phyloP scores from a whole-genome alignment of 2,329 filamentous ascomycete genomes.

The Epichloe aotearoae region DNA sequence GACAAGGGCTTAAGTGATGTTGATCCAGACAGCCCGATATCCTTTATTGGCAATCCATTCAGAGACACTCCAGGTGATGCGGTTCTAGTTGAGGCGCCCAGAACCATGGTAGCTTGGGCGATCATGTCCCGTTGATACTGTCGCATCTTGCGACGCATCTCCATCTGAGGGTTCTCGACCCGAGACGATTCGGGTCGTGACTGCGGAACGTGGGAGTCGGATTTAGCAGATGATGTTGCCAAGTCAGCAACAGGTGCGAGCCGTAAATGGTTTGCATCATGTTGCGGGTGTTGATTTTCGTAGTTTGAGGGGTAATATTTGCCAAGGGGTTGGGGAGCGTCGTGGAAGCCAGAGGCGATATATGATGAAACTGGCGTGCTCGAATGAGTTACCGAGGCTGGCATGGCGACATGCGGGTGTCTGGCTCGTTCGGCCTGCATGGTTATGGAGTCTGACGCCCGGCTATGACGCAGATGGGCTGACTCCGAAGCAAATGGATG shows the following conservation, averaged over 20 bases:
- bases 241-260: conserved; percentile 13
- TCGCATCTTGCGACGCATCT: conserved; percentile 37
- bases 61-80: conserved; percentile 18
- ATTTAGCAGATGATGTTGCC: conserved; percentile 20
- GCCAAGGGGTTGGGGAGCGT: conserved; percentile 38
- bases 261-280: conserved; percentile 4
- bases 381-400: conserved; percentile 12
- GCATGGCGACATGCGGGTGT: conserved; percentile 9
- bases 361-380: conserved; percentile 38
- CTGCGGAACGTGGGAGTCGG: conserved; percentile 21
- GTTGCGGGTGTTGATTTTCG: conserved; percentile 22
- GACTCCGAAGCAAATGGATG: conserved; percentile 37
- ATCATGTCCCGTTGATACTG: conserved; percentile 51
- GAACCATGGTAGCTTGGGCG: conserved; percentile 38
- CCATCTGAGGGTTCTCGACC: conserved; percentile 18
- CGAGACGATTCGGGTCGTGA: conserved; percentile 2
- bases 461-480: conserved; percentile 23
- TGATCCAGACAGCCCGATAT: conserved; percentile 24
- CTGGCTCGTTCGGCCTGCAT: conserved; percentile 13
- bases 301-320: conserved; percentile 54
- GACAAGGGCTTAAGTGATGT: conserved; percentile 33
- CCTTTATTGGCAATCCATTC: conserved; percentile 22
- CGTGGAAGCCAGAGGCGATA: conserved; percentile 34
- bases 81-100: conserved; percentile 15
- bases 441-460: conserved; percentile 18